These are phyloP conservation scores for Ochromonas danica DNA, from an alignment of 108 stramenopile species.

Conservation along the genomic window DNA sequence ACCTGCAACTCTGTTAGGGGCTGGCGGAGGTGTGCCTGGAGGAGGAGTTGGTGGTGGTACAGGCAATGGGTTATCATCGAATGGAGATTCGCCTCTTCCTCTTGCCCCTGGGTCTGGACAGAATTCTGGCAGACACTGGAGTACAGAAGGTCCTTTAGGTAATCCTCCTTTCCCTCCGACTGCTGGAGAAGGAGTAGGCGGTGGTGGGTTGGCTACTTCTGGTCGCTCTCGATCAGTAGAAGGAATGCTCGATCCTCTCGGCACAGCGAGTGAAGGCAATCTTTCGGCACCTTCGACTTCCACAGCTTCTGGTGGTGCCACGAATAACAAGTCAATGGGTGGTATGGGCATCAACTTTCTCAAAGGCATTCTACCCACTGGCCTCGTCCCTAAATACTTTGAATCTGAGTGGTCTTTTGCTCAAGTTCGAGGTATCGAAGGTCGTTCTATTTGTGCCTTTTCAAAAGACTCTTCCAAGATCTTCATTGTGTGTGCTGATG, in stretches of 20 bases:
- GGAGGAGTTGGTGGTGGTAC: constrained; percentile 3
- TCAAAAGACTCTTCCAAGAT: constrained; percentile 48
- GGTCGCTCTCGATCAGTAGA: neutral
- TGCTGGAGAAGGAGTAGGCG: too few relatives aligned
- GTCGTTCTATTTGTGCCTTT: constrained; percentile 53
- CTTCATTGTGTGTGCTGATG: constrained; percentile 52
- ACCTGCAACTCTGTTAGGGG: too few relatives aligned
- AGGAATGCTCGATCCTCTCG: neutral
- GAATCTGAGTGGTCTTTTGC: neutral
- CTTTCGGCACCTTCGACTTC: constrained; percentile 1
- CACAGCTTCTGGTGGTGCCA: neutral
- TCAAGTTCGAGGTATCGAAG: constrained; percentile 48
- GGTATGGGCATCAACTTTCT: constrained; percentile 13
- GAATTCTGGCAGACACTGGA: too few relatives aligned
- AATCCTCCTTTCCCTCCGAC: too few relatives aligned
- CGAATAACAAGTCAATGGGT: neutral
- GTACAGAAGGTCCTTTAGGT: too few relatives aligned
- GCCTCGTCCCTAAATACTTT: neutral
- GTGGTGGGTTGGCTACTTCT: neutral
- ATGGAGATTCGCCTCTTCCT: too few relatives aligned
- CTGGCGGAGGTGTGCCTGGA: too few relatives aligned
- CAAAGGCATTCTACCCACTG: neutral
- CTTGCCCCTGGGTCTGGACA: too few relatives aligned
- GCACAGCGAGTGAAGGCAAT: neutral
- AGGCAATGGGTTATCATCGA: neutral